A percentile compares a stretch with the other conserved stretches of the same genome.
Evolutionary conservation across 768 basidiomycete genomes (phyloP).

Genomic region (Boletus insuetus): DNA sequence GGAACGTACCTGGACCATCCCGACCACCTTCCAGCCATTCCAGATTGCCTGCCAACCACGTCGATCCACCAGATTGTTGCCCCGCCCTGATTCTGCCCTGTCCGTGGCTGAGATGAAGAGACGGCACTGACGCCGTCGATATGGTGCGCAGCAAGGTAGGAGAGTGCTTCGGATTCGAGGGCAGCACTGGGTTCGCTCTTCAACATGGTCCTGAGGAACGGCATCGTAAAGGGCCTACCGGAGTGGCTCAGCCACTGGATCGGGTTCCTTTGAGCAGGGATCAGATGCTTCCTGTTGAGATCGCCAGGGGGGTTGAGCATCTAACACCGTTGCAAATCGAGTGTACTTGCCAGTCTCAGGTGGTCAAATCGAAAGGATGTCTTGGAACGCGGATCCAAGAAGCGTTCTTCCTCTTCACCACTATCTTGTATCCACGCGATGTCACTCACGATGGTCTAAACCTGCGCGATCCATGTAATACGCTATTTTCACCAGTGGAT

Average conservation of each 20-base stretch:
- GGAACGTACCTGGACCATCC: too few relatives aligned
- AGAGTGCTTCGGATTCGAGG: slow-evolving; percentile 59
- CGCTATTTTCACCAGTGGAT: too few relatives aligned
- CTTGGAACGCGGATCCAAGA: slow-evolving; percentile 80
- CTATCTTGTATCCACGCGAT: slow-evolving; percentile 50
- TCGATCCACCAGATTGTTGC: too few relatives aligned
- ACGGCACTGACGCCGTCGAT: too few relatives aligned
- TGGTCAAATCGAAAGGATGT: slow-evolving; percentile 84
- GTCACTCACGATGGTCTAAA: slow-evolving; percentile 78
- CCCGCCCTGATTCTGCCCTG: too few relatives aligned
- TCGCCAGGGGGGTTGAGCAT: not conserved
- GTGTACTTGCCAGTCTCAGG: slow-evolving; percentile 62
- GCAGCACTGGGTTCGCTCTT: slow-evolving; percentile 48
- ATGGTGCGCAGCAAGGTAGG: too few relatives aligned
- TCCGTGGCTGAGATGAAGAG: too few relatives aligned
- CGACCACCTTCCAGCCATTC: too few relatives aligned
- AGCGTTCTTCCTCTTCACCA: slow-evolving; percentile 57
- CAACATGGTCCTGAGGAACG: not conserved
- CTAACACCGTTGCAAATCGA: slow-evolving; percentile 6
- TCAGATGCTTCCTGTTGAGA: slow-evolving; percentile 70
- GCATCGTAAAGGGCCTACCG: slow-evolving; percentile 48
- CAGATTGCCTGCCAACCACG: too few relatives aligned
- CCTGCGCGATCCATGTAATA: too few relatives aligned
- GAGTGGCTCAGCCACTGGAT: slow-evolving; percentile 68
- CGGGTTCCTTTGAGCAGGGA: slow-evolving; percentile 59